phyloP scores from a whole-genome alignment of 345 rosid species.

The Isatis tinctoria region DNA sequence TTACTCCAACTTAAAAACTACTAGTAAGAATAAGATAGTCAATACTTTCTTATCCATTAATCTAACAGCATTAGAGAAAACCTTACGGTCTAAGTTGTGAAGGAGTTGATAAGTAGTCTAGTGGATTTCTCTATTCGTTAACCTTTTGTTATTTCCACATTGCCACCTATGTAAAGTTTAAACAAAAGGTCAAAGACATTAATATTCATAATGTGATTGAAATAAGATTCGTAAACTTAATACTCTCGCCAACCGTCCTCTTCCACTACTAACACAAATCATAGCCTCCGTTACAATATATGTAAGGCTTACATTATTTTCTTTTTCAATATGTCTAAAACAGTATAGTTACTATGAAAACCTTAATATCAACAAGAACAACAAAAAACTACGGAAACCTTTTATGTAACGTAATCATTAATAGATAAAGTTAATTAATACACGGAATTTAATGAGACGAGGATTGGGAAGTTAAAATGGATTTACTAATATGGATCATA shows the following conservation, averaged over 20 bases:
- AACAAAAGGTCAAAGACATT: background rate
- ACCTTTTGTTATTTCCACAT: background rate
- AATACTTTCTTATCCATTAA: background rate
- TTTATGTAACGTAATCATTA: background rate
- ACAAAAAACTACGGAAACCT: no score
- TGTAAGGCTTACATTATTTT: no score
- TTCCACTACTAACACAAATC: slow-evolving; percentile 13
- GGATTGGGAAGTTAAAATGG: background rate
- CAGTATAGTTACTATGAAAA: background rate
- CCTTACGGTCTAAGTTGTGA: background rate
- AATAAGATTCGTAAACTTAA: background rate
- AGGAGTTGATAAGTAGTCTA: background rate
- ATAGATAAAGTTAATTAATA: background rate
- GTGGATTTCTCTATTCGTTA: background rate
- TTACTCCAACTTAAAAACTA: background rate
- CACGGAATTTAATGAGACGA: background rate
- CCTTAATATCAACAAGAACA: no score
- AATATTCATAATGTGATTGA: slow-evolving; percentile 2
- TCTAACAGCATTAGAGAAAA: background rate
- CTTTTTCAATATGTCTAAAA: no score
- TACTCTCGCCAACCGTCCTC: slow-evolving; percentile 21
- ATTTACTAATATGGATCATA: background rate
- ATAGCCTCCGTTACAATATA: background rate
- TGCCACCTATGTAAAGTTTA: background rate
- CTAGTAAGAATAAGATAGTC: background rate